These are phyloP conservation scores for Dioscorea alata DNA, from an alignment of 106 monocot genomes.

Conservation along the genomic window DNA sequence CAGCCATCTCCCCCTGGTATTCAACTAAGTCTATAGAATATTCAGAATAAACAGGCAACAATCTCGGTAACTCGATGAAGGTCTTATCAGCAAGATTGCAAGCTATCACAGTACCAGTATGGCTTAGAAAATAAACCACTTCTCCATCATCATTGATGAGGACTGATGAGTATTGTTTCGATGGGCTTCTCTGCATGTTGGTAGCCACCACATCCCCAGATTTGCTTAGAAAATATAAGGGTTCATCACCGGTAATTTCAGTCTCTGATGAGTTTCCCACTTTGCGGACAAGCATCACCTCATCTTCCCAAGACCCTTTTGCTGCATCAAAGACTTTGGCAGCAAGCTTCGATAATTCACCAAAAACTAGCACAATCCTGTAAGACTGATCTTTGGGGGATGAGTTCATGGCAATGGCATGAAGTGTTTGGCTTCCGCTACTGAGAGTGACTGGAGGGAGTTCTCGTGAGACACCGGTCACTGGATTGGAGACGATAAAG, in stretches of 20 bases:
- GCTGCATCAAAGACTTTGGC: slow-evolving; percentile 44
- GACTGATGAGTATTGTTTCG: slow-evolving; percentile 78
- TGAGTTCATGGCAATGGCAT: slow-evolving; percentile 65
- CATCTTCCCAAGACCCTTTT: slow-evolving; percentile 43
- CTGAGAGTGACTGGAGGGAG: slow-evolving; percentile 18
- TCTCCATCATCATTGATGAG: slow-evolving; percentile 39
- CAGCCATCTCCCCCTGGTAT: slow-evolving; percentile 47
- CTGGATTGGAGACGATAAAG: slow-evolving; percentile 46
- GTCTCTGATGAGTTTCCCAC: slow-evolving; percentile 13
- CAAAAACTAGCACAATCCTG: slow-evolving; percentile 44
- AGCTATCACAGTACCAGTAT: slow-evolving; percentile 50
- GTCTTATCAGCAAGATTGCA: slow-evolving; percentile 40
- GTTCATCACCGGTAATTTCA: slow-evolving; percentile 19
- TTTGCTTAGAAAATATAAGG: slow-evolving; percentile 79
- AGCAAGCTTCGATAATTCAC: slow-evolving; percentile 40
- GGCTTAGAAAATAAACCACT: slow-evolving; percentile 53
- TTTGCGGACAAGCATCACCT: slow-evolving; percentile 17
- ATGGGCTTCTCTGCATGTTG: slow-evolving; percentile 75
- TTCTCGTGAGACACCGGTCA: slow-evolving; percentile 50
- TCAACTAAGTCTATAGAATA: slow-evolving; percentile 69
- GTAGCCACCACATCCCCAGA: slow-evolving; percentile 75
- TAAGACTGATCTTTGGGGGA: slow-evolving; percentile 23
- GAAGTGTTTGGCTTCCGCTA: slow-evolving; percentile 20
- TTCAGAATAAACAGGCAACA: slow-evolving; percentile 58
- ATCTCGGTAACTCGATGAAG: slow-evolving; percentile 42